Base-by-base conservation (phyloP, 345 rosid species). In the Cardamine resedifolia region DNA sequence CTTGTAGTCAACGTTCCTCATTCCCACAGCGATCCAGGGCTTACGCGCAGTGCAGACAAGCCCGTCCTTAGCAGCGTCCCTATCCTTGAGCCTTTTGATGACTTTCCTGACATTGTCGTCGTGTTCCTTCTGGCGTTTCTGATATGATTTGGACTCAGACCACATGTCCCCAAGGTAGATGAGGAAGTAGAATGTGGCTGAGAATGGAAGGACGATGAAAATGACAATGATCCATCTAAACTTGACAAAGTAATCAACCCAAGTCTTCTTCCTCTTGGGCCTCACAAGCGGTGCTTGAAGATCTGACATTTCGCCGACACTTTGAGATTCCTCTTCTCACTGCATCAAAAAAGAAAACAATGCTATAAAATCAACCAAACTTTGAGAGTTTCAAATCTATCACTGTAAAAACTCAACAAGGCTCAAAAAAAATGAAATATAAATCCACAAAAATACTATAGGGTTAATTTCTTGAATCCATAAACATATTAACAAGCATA, bases 31-130 rank as follows among this genome's bases (percentile, higher is more conserved):
- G 47, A 92, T 83, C 97, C 97, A 96, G 4, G 99, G 99, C 80
- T 96, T 96, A 30, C 98, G 98, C 1, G 98, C 99, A 0, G 99
- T 92, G 86, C 99, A 96, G 62, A 96, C 98, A 12, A 96, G 97
- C 10, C 99, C 99, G 71, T 92, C 99, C 80, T 90, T 92, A 47
- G 85, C 74, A 2, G 95, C 83, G 43, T 96, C 69, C 76, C 99
- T 86, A 72, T 87, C 72, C 69, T 96, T 90, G 47, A 96, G 96
- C 24, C 97, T 84, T 81, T 87, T 92, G 63, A 92, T 84, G 57
- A 96, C 97, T 75, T 87, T 86, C 78, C 56, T 51, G 58, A 96
- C 99, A 67, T 96, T 92, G 34, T 87, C 89, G 58, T 92, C 98
- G 57, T 96, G 99, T 49, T 92, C 99, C 82, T 92, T 88, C 50